phyloP scores from a whole-genome alignment of 169 alveolate genomes.

The Plasmodium knowlesi region DNA sequence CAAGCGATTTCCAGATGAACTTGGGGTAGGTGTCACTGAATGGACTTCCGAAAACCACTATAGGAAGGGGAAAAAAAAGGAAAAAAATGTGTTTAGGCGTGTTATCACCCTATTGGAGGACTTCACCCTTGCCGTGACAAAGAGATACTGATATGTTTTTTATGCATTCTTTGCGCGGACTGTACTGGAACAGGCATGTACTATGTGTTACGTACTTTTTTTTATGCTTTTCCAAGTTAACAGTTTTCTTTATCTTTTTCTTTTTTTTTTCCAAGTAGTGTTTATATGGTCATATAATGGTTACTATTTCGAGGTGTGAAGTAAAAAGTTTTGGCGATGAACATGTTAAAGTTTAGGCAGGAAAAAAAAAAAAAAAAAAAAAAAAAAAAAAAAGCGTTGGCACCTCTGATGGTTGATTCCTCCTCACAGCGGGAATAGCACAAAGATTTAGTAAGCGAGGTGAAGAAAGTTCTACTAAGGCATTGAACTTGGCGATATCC shows the following conservation, averaged over 20 bases:
- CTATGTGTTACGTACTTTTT: background rate
- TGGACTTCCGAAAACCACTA: constrained; percentile 76
- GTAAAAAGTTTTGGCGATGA: background rate
- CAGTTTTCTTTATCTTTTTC: background rate
- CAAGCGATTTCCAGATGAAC: constrained; percentile 64
- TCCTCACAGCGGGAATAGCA: background rate
- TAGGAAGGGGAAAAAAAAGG: background rate
- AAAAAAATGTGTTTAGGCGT: background rate
- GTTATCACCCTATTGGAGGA: background rate
- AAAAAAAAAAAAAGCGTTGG: background rate
- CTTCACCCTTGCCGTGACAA: background rate
- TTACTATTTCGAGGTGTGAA: background rate
- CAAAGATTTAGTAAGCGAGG: background rate
- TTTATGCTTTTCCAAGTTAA: background rate
- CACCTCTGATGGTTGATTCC: background rate
- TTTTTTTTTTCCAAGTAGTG: background rate
- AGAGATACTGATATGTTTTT: background rate
- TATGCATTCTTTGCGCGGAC: background rate
- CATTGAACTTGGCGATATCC: background rate
- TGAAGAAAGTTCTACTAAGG: background rate
- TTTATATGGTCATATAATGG: background rate
- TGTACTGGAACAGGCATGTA: background rate
- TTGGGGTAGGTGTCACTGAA: constrained; percentile 74
- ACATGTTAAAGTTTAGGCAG: background rate
- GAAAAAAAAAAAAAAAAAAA: no score